Base-by-base conservation (phyloP, 306 rosid species). In the Pyrus communis region DNA sequence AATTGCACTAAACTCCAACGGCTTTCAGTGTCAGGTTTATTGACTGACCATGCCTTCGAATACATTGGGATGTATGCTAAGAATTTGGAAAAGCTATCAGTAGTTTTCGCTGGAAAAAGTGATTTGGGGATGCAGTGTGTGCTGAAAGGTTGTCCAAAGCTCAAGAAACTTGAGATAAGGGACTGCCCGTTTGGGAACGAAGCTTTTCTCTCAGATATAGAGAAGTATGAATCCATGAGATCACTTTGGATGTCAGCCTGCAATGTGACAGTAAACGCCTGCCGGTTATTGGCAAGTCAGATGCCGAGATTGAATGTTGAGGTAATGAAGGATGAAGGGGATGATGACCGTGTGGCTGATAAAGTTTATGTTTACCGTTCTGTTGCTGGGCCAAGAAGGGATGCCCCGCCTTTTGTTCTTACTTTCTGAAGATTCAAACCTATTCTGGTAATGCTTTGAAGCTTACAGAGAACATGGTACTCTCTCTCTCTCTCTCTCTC, bases 281-380 rank as follows among this genome's bases (percentile, higher is more conserved):
- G 55, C 55, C 55, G 55, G 55, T 49, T 49, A 49, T 49, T 49
- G 21, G 19, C 55, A 15, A 49, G 55, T 49, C 81, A 91, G 75
- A 87, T 80, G 91, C 98, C 88, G 2, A 83, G 97, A 81, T 77
- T 93, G 87, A 93, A 93, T 69, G 93, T 93, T 68, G 98, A 93
- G 82, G 97, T 93, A 8, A 91, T 93, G 28, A 86, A 85, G 52
- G 82, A 79, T 6, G 57, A 57, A 7, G 19, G 54, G 43, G 54
- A 71, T 15, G 84, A 79, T 58, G 89, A 79, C 17, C 42, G 81
- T 55, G 82, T 72, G 62, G 92, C 91, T 49, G 86, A 83, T 31
- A 89, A 79, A 62, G 81, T 93, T 78, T 93, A 91, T 74, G 92
- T 89, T 42, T 91, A 93, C 82, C 96, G 96, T 35, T 80, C 98